A percentile compares a stretch with the other conserved stretches of the same genome.
Evolutionary conservation across 2,329 filamentous ascomycete species (phyloP).

Genomic region (Hymenoscyphus occultus): DNA sequence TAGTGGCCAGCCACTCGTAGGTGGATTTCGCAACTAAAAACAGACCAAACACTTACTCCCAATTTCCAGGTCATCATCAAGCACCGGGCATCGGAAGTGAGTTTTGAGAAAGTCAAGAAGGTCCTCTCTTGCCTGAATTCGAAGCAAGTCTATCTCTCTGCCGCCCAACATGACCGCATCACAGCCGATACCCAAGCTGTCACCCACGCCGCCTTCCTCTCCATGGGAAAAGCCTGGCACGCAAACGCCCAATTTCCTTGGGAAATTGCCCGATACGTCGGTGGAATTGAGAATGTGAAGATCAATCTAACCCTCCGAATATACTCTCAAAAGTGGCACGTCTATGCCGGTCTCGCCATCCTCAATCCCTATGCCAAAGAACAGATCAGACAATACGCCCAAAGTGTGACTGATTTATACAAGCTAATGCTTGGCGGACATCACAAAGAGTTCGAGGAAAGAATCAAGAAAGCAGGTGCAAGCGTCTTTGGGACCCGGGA

Average conservation of each 20-base stretch:
- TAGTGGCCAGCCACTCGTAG: constrained; percentile 81
- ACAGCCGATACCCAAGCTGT: constrained; percentile 98
- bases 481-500: constrained; percentile 59
- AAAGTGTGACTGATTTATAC: constrained; percentile 88
- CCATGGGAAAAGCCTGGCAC: constrained; percentile 97
- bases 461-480: constrained; percentile 78
- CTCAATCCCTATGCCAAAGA: constrained; percentile 88
- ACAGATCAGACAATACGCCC: constrained; percentile 92
- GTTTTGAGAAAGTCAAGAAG: constrained; percentile 73
- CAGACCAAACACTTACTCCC: constrained; percentile 1
- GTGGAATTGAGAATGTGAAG: constrained; percentile 98
- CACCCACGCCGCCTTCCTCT: constrained; percentile 93
- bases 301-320: constrained; percentile 97
- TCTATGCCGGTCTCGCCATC: constrained; percentile 95
- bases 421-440: constrained; percentile 94
- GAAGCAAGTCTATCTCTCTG: constrained; percentile 83
- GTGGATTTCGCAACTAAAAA: not conserved
- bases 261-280: constrained; percentile 93
- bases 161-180: constrained; percentile 88
- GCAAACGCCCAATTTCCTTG: constrained; percentile 94
- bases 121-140: constrained; percentile 82
- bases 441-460: constrained; percentile 65
- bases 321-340: constrained; percentile 99
- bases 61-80: constrained; percentile 69
- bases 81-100: constrained; percentile 78